phyloP scores from a whole-genome alignment of 169 alveolate species.

The Plasmodium sp. region DNA sequence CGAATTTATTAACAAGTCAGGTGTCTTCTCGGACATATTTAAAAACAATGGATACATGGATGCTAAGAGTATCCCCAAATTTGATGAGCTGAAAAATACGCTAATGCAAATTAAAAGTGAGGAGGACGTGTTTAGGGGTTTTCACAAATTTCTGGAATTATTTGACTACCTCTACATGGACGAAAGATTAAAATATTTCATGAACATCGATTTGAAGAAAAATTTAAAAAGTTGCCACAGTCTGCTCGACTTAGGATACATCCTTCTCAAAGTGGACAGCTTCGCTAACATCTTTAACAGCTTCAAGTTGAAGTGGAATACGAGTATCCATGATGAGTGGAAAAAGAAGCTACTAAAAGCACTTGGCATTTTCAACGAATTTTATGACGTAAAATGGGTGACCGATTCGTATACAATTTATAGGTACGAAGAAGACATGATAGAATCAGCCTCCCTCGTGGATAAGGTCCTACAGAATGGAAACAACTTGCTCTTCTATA shows the following conservation, averaged over 20 bases:
- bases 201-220: constrained; percentile 35
- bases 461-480: constrained; percentile 61
- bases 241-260: constrained; percentile 38
- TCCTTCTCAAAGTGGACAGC: constrained; percentile 39
- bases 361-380: constrained; percentile 67
- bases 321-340: constrained; percentile 47
- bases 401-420: constrained; percentile 42
- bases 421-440: constrained; percentile 49
- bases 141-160: constrained; percentile 52
- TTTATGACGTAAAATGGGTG: constrained; percentile 58
- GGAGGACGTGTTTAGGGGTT: constrained; percentile 27
- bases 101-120: constrained; percentile 23
- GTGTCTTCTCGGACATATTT: constrained; percentile 41
- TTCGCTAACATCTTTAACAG: constrained; percentile 18
- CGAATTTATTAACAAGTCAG: constrained; percentile 72
- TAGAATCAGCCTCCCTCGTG: constrained; percentile 48
- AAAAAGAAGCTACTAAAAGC: constrained; percentile 44
- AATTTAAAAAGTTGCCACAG: constrained; percentile 21
- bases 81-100: constrained; percentile 51
- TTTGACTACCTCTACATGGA: constrained; percentile 51
- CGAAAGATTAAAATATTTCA: constrained; percentile 29
- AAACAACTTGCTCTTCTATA: constrained; percentile 27
- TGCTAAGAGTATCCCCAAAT: constrained; percentile 20
- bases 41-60: constrained; percentile 30
- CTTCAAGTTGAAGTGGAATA: constrained; percentile 30